A percentile compares a stretch with the other conserved stretches of the same genome.
These are phyloP conservation scores for Backusella parvicylindrica DNA, from an alignment of 192 early-diverging fungal genomes.

Conservation along the genomic window DNA sequence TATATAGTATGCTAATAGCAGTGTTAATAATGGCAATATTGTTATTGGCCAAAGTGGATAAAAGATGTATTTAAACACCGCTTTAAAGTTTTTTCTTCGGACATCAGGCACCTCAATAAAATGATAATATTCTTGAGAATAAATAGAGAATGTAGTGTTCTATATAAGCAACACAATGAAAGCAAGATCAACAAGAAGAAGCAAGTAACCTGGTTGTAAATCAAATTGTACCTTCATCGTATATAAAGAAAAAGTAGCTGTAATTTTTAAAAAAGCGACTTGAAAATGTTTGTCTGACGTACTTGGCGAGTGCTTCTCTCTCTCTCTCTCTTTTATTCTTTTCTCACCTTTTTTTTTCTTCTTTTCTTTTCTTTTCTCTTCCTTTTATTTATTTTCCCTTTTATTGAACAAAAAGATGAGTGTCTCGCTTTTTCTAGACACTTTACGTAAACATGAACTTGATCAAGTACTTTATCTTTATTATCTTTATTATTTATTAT, in stretches of 20 bases:
- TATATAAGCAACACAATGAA: no score
- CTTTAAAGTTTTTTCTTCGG: no score
- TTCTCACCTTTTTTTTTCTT: background rate
- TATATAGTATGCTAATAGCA: no score
- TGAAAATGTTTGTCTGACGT: no score
- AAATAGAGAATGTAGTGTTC: no score
- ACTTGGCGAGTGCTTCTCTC: background rate
- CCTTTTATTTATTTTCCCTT: background rate
- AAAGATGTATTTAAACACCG: no score
- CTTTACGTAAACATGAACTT: slow-evolving; percentile 58
- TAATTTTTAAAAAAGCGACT: background rate
- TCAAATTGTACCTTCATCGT: background rate
- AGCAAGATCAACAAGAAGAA: no score
- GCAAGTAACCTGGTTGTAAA: background rate
- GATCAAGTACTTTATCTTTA: slow-evolving; percentile 35
- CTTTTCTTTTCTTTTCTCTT: background rate
- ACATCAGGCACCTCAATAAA: no score
- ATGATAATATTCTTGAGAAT: no score
- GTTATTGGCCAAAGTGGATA: no score
- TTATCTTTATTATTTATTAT: background rate
- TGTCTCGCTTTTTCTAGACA: slow-evolving; percentile 53
- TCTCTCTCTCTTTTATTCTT: background rate
- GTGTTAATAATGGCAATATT: background rate
- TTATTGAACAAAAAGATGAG: slow-evolving; percentile 23
- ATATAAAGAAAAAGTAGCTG: background rate